Percentiles rank a stretch among this genome's conserved stretches.
These are phyloP conservation scores for Parietichytrium sp. DNA, from an alignment of 108 stramenopile genomes.

Conservation along the genomic window DNA sequence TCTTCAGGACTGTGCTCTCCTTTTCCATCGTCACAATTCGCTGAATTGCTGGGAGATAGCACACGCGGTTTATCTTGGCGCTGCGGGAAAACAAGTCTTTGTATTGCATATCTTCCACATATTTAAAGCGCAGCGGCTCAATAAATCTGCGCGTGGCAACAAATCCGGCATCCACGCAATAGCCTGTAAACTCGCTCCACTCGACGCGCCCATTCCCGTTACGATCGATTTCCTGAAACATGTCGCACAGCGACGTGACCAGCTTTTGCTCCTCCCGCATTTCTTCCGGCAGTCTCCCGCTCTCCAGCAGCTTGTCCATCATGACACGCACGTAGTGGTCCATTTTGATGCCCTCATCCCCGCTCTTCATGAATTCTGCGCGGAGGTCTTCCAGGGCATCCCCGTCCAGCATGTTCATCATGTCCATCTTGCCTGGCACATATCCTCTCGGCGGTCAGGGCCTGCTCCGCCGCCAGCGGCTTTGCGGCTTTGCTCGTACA, in stretches of 20 bases:
- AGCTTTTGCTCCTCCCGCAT: not conserved
- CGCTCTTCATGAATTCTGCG: not conserved
- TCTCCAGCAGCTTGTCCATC: not conserved
- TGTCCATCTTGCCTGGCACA: constrained; percentile 24
- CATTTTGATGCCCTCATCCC: constrained; percentile 4
- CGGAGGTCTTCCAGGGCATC: constrained; percentile 16
- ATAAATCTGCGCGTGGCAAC: constrained; percentile 4
- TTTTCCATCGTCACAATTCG: not conserved
- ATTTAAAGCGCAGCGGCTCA: constrained; percentile 12
- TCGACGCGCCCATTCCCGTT: constrained; percentile 8
- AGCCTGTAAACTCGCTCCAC: constrained; percentile 7
- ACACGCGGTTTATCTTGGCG: not conserved
- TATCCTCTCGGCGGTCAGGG: too few species aligned
- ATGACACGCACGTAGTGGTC: not conserved
- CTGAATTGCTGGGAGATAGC: not conserved
- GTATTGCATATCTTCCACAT: constrained; percentile 31
- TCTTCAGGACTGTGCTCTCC: constrained; percentile 1
- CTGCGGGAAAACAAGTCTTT: not conserved
- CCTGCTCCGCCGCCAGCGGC: not conserved
- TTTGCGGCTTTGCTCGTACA: too few species aligned
- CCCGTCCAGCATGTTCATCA: not conserved
- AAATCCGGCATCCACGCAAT: constrained; percentile 1
- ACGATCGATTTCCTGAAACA: constrained; percentile 9
- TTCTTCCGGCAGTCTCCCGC: not conserved
- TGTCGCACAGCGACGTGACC: constrained; percentile 20